Evolutionary conservation across 2,329 filamentous ascomycete genomes (phyloP).

Genomic region (Dactylellina sp.): DNA sequence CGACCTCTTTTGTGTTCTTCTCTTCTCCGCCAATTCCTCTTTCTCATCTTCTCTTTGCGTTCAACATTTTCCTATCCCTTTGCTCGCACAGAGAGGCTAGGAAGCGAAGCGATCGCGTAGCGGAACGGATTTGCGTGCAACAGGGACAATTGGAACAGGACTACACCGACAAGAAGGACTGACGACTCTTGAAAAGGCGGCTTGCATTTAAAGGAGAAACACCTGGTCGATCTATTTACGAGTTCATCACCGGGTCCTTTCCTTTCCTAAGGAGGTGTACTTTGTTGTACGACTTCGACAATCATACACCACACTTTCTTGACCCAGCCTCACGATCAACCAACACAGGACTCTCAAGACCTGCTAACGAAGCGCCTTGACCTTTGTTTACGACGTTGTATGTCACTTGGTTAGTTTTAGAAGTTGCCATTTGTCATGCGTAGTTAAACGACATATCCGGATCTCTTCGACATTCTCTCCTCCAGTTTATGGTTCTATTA

Average conservation of each 20-base stretch:
- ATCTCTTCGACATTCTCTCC: conserved; percentile 36
- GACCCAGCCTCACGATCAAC: conserved; percentile 35
- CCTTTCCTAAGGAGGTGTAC: conserved; percentile 37
- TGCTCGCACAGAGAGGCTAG: conserved; percentile 39
- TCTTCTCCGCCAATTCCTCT: conserved; percentile 13
- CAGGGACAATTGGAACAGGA: conserved; percentile 33
- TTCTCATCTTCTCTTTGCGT: conserved; percentile 24
- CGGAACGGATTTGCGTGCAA: conserved; percentile 47
- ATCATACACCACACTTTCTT: conserved; percentile 5
- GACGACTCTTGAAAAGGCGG: conserved; percentile 7
- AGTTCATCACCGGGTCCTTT: conserved; percentile 13
- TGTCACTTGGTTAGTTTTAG: conserved; percentile 31
- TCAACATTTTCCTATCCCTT: conserved; percentile 30
- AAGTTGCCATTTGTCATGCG: conserved; percentile 45
- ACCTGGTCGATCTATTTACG: conserved; percentile 16
- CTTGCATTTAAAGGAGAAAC: neutral
- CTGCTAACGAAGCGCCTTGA: conserved; percentile 27
- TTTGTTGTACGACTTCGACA: conserved; percentile 55
- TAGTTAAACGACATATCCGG: conserved; percentile 41
- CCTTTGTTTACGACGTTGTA: conserved; percentile 22
- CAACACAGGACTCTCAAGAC: conserved; percentile 15
- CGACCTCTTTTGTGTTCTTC: conserved; percentile 42
- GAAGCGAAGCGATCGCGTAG: conserved; percentile 30
- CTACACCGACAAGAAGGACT: conserved; percentile 25
- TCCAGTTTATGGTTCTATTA: conserved; percentile 47